Base-by-base conservation (phyloP, 2,329 filamentous ascomycete species). In the Grosmannia penicillata region DNA sequence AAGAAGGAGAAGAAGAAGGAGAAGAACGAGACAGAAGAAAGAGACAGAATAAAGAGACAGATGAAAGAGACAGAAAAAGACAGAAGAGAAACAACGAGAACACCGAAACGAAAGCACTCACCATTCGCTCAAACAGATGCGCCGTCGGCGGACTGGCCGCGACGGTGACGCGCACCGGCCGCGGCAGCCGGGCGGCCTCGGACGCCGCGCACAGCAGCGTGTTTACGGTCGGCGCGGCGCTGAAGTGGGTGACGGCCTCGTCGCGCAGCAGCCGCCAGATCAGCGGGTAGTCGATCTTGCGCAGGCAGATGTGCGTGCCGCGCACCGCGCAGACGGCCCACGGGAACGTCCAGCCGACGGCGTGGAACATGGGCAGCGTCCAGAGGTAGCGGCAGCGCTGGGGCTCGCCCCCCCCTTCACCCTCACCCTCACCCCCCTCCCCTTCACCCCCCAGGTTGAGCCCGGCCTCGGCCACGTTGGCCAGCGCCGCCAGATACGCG, bases 181-280 rank as follows among this genome's bases (percentile, higher is more conserved):
- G 60, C 0, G 75, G 65, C 1, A 98, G 66, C 34, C 59, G 70
- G 47, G 70, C 72, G 3, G 91, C 89, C 55, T 86, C 78, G 29
- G 78, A 69, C 4, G 82, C 72, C 11, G 80, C 80, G 53, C 91
- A 94, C 3, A 98, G 72, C 1, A 96, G 63, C 0, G 89, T 98
- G 56, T 96, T 96, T 37, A 98, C 91, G 0, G 91, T 98, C 0
- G 91, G 91, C 1, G 89, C 91, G 1, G 89, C 89, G 53, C 89
- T 93, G 63, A 93, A 96, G 58, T 98, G 91, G 1, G 86, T 96
- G 46, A 98, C 81, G 7, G 73, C 66, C 57, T 96, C 83, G 37
- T 85, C 72, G 52, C 86, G 93, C 25, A 98, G 63, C 4, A 98
- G 62, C 35, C 72, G 72, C 91, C 91, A 98, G 43, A 98, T 93